Conservation (phyloP, 2,329 filamentous ascomycete species). For the Fonsecaea monophora region DNA sequence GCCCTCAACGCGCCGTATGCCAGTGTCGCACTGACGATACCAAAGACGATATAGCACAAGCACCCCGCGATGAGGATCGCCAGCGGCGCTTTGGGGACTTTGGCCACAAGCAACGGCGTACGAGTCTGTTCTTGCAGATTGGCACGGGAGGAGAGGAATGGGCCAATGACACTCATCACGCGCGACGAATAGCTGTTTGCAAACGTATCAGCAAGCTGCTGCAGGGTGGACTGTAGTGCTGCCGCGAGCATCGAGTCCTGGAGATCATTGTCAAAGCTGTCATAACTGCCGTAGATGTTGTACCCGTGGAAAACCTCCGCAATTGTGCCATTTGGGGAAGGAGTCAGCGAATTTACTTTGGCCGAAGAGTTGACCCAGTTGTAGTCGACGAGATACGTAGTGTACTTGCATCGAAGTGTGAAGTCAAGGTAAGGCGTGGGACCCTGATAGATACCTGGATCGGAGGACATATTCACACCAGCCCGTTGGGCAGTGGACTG, state of each 20-base stretch:
- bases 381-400: slow-evolving; percentile 37
- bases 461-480: slow-evolving; percentile 28
- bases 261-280: slow-evolving; percentile 34
- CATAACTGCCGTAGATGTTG: slow-evolving; percentile 21
- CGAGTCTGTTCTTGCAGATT: slow-evolving; percentile 35
- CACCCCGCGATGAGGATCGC: slow-evolving; percentile 34
- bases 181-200: slow-evolving; percentile 33
- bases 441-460: slow-evolving; percentile 27
- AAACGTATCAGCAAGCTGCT: slow-evolving; percentile 29
- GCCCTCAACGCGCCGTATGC: slow-evolving; percentile 26
- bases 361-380: slow-evolving; percentile 36
- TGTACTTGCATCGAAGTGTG: slow-evolving; percentile 34
- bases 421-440: slow-evolving; percentile 30
- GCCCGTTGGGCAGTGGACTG: slow-evolving; percentile 23
- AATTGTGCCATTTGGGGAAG: slow-evolving; percentile 36
- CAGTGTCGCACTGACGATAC: slow-evolving; percentile 20
- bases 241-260: slow-evolving; percentile 32
- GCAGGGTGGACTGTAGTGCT: slow-evolving; percentile 25
- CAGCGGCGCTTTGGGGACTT: slow-evolving; percentile 36
- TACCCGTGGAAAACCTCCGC: slow-evolving; percentile 39
- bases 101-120: slow-evolving; percentile 35
- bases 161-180: slow-evolving; percentile 37
- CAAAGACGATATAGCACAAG: slow-evolving; percentile 34
- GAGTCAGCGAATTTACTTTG: slow-evolving; percentile 23
- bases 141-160: slow-evolving; percentile 30